A percentile compares a stretch with the other conserved stretches of the same genome.
Evolutionary conservation across 2,329 filamentous ascomycete species (phyloP).

Genomic region (Aphanoascus verrucosus): DNA sequence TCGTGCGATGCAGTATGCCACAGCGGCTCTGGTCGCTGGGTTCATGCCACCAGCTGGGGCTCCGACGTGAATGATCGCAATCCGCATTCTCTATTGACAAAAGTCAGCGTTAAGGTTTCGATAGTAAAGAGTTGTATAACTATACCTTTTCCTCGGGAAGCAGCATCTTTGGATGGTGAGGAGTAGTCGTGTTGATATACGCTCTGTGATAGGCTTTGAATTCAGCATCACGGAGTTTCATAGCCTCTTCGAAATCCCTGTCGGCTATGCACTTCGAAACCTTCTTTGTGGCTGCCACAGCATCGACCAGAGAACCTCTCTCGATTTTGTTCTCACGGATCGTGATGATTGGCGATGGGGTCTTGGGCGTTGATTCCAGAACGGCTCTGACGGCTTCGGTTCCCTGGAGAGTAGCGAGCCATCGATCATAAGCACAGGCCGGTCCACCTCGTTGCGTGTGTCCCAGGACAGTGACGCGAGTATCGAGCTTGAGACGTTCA

Average conservation of each 20-base stretch:
- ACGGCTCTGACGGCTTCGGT: constrained; percentile 90
- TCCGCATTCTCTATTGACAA: constrained; percentile 62
- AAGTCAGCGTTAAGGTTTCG: constrained; percentile 11
- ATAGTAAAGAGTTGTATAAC: constrained; percentile 10
- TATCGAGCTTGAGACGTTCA: constrained; percentile 70
- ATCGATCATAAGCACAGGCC: constrained; percentile 87
- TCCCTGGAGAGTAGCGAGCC: constrained; percentile 84
- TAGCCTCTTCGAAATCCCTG: constrained; percentile 78
- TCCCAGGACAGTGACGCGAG: constrained; percentile 84
- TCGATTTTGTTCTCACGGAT: constrained; percentile 98
- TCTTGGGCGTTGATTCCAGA: constrained; percentile 76
- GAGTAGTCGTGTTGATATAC: constrained; percentile 82
- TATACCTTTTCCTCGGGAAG: constrained; percentile 61
- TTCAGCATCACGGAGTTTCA: constrained; percentile 80
- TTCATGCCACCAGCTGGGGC: constrained; percentile 98
- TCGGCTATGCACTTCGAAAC: constrained; percentile 71
- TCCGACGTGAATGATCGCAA: constrained; percentile 94
- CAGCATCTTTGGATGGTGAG: constrained; percentile 57
- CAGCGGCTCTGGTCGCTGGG: constrained; percentile 81
- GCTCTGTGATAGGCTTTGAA: constrained; percentile 87
- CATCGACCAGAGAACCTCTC: constrained; percentile 76
- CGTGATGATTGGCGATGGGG: constrained; percentile 86
- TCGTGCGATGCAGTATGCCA: constrained; percentile 80
- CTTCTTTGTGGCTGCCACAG: constrained; percentile 74
- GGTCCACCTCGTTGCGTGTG: constrained; percentile 95